Percentiles rank a stretch among this genome's conserved stretches.
Conservation (phyloP, 192 early-diverging fungal species). For the Geranomyces variabilis region DNA sequence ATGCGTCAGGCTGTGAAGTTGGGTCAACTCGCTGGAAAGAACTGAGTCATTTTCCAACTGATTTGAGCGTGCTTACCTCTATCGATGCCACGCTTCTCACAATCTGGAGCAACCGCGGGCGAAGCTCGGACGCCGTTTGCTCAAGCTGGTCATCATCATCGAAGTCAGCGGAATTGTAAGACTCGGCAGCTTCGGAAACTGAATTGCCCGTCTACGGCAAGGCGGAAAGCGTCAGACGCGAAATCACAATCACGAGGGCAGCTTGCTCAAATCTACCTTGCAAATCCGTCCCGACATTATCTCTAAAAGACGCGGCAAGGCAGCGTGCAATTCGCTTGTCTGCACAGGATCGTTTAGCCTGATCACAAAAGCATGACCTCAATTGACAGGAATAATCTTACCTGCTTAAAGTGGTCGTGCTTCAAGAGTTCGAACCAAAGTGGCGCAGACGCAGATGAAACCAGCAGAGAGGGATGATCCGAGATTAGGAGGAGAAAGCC, state of each 20-base stretch:
- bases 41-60: too few species aligned
- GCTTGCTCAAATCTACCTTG: background rate
- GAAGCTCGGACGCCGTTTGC: constrained; percentile 1
- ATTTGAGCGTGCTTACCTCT: background rate
- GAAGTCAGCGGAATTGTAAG: constrained; percentile 38
- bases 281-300: constrained; percentile 22
- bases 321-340: constrained; percentile 13
- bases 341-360: background rate
- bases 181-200: background rate
- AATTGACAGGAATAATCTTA: constrained; percentile 3
- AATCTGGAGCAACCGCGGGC: constrained; percentile 25
- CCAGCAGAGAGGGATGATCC: constrained; percentile 38
- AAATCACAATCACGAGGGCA: background rate
- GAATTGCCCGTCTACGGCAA: background rate
- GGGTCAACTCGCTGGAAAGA: too few species aligned
- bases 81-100: constrained; percentile 11
- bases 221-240: constrained; percentile 4
- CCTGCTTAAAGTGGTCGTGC: constrained; percentile 24
- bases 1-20: constrained; percentile 18
- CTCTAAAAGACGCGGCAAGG: constrained; percentile 4
- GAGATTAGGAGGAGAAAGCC: constrained; percentile 32
- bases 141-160: constrained; percentile 19
- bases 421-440: constrained; percentile 34
- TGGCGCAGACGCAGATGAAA: constrained; percentile 24
- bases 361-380: too few species aligned